Evolutionary conservation across 176 grass and related monocot species (phyloP).

Genomic region (Puccinellia tenuiflora): DNA sequence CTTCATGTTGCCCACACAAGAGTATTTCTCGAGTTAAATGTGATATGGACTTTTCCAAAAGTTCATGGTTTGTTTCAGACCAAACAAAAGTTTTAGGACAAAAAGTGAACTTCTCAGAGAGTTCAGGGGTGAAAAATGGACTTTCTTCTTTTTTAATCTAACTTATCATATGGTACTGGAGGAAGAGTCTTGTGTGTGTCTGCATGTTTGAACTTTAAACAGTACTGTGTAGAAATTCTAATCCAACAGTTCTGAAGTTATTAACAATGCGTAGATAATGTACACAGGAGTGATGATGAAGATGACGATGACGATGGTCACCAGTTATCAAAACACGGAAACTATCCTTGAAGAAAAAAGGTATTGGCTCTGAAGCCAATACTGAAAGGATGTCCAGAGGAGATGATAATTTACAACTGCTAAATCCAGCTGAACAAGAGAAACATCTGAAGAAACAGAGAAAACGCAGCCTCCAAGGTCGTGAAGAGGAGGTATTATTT

Average conservation of each 20-base stretch:
- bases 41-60: too few relatives aligned
- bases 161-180: neutral
- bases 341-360: conserved; percentile 90
- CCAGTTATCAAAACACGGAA: conserved; percentile 54
- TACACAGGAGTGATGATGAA: conserved; percentile 42
- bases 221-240: conserved; percentile 6
- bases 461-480: conserved; percentile 70
- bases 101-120: too few relatives aligned
- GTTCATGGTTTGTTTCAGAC: too few relatives aligned
- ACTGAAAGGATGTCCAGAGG: conserved; percentile 55
- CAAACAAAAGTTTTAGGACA: too few relatives aligned
- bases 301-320: conserved; percentile 26
- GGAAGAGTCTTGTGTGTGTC: neutral
- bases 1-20: too few relatives aligned
- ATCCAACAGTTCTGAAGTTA: neutral
- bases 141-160: too few relatives aligned
- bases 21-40: too few relatives aligned
- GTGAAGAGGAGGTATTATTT: conserved; percentile 67
- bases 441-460: conserved; percentile 86
- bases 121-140: too few relatives aligned
- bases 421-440: conserved; percentile 88
- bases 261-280: conserved; percentile 4
- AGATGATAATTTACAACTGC: conserved; percentile 80
- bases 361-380: conserved; percentile 84
- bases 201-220: neutral